Percentiles rank a stretch among this genome's conserved stretches.
Conservation (phyloP, 2,329 filamentous ascomycete genomes). For the Xylaria sp. region DNA sequence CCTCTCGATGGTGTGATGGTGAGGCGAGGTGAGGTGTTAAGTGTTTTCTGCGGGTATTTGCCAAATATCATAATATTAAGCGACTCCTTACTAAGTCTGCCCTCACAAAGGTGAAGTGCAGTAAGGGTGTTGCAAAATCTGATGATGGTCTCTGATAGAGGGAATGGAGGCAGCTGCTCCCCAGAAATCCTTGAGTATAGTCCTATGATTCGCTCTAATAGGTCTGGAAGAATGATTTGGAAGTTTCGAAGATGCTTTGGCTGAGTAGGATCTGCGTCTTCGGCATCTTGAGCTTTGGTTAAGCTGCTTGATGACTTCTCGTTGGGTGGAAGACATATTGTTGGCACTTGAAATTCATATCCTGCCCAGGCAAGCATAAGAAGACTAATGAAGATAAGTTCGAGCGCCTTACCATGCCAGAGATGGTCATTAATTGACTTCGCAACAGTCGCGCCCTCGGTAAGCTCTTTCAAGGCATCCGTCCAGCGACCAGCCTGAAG, state of each 20-base stretch:
- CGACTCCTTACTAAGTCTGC: slow-evolving; percentile 69
- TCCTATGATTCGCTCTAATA: slow-evolving; percentile 78
- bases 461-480: slow-evolving; percentile 85
- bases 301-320: slow-evolving; percentile 58
- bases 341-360: slow-evolving; percentile 82
- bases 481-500: slow-evolving; percentile 90
- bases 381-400: slow-evolving; percentile 85
- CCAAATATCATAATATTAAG: slow-evolving; percentile 75
- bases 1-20: slow-evolving; percentile 67
- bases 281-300: slow-evolving; percentile 50
- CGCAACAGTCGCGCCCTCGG: slow-evolving; percentile 81
- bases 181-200: slow-evolving; percentile 77
- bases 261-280: slow-evolving; percentile 58
- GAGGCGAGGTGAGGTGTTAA: slow-evolving; percentile 66
- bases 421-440: slow-evolving; percentile 87
- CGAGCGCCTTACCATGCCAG: slow-evolving; percentile 97
- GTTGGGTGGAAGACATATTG: slow-evolving; percentile 63
- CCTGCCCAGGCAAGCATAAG: slow-evolving; percentile 86
- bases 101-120: slow-evolving; percentile 72
- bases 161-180: slow-evolving; percentile 76
- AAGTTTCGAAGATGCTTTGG: slow-evolving; percentile 66
- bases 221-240: slow-evolving; percentile 73
- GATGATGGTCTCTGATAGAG: slow-evolving; percentile 78
- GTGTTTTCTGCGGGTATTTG: slow-evolving; percentile 61
- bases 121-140: slow-evolving; percentile 77